Percentiles rank a stretch among this genome's conserved stretches.
These are phyloP conservation scores for Populus tremula DNA, from an alignment of 345 rosid genomes.

Conservation along the genomic window DNA sequence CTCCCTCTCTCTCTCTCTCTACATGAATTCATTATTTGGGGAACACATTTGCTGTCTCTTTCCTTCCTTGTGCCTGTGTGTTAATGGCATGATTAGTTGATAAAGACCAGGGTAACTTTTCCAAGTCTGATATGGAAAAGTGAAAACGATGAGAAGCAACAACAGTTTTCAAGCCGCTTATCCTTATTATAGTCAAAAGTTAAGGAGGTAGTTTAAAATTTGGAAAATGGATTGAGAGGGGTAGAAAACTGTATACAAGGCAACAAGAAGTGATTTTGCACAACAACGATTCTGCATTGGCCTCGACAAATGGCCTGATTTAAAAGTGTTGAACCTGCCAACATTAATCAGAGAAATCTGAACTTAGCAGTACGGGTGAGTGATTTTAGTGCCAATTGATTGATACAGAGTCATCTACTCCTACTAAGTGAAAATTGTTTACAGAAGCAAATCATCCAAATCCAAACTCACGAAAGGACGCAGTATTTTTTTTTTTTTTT, in stretches of 20 bases:
- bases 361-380: slow-evolving; percentile 17
- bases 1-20: not conserved
- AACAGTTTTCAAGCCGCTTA: not conserved
- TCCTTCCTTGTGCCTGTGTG: too few species aligned
- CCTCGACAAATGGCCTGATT: not conserved
- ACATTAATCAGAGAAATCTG: not conserved
- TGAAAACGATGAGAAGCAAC: not conserved
- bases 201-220: too few species aligned
- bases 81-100: not conserved
- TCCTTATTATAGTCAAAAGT: not conserved
- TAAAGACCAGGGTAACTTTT: not conserved
- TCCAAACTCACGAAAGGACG: not conserved
- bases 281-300: too few species aligned
- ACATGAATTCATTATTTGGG: too few species aligned
- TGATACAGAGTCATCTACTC: slow-evolving; percentile 23
- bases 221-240: too few species aligned
- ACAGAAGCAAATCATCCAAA: slow-evolving; percentile 18
- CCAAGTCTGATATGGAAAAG: not conserved
- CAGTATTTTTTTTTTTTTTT: too few species aligned
- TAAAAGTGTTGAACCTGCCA: not conserved
- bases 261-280: too few species aligned
- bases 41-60: too few species aligned
- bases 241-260: too few species aligned
- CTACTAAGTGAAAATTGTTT: slow-evolving; percentile 21
- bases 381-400: slow-evolving; percentile 29